Conservation (phyloP, 2,329 filamentous ascomycete genomes). For the Apiospora saccharicola region DNA sequence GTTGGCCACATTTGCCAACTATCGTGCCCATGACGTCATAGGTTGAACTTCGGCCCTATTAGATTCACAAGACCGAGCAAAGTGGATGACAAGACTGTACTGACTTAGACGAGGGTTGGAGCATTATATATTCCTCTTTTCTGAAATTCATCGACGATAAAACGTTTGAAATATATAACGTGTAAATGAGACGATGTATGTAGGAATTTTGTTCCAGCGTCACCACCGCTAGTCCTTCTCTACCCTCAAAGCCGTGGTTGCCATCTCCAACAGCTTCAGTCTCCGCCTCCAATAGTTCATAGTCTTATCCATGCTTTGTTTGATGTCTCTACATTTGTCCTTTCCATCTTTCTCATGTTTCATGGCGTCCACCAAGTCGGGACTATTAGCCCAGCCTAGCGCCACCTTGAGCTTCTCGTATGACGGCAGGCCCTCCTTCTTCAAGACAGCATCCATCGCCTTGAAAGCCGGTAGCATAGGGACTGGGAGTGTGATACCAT, state of each 20-base stretch:
- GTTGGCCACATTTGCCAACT: slow-evolving; percentile 9
- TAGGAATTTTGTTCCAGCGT: neutral
- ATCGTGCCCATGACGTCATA: slow-evolving; percentile 12
- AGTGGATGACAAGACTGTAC: neutral
- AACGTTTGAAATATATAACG: too few species aligned
- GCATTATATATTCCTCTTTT: neutral
- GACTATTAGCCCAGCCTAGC: neutral
- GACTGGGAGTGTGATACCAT: neutral
- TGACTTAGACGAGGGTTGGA: neutral
- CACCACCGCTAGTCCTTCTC: neutral
- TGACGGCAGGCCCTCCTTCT: neutral
- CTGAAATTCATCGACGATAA: neutral
- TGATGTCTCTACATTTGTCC: neutral
- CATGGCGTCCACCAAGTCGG: neutral
- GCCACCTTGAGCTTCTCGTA: neutral
- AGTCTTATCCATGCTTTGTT: too few species aligned
- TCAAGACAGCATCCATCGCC: neutral
- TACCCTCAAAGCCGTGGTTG: neutral
- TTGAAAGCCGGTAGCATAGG: neutral
- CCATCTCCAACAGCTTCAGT: neutral
- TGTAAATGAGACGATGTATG: too few species aligned
- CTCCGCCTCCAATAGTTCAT: neutral
- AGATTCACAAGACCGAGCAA: neutral
- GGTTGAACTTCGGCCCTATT: neutral
- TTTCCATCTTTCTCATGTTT: neutral